A percentile compares a stretch with the other conserved stretches of the same genome.
These are phyloP conservation scores for Pythium sp. DNA, from an alignment of 352 stramenopile genomes.

Conservation along the genomic window DNA sequence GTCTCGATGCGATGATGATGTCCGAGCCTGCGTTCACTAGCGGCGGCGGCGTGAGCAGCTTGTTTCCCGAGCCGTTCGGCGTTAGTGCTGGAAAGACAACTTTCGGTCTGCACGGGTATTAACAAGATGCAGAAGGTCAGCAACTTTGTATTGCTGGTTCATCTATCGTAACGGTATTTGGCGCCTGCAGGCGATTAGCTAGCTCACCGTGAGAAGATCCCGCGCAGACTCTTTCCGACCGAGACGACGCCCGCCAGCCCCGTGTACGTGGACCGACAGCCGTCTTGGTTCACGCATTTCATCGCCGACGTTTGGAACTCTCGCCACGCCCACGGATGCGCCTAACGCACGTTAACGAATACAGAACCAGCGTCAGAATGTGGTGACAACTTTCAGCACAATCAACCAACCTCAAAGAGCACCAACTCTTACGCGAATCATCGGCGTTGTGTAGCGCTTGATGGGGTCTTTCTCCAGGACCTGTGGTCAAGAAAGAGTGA, in stretches of 20 bases:
- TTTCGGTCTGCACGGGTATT: conserved; percentile 9
- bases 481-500: conserved; percentile 20
- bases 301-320: conserved; percentile 71
- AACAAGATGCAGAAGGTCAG: neutral
- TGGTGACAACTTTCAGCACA: neutral
- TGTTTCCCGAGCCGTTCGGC: neutral
- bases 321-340: conserved; percentile 66
- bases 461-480: conserved; percentile 74
- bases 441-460: conserved; percentile 53
- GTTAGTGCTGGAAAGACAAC: conserved; percentile 20
- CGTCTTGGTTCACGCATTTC: conserved; percentile 64
- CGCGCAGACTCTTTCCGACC: conserved; percentile 57
- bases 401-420: neutral
- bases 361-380: neutral
- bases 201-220: conserved; percentile 46
- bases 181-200: neutral
- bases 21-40: neutral
- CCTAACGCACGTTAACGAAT: conserved; percentile 19
- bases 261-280: conserved; percentile 37
- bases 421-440: conserved; percentile 56
- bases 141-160: neutral
- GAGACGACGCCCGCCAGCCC: conserved; percentile 41
- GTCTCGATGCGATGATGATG: conserved; percentile 11
- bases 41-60: neutral
- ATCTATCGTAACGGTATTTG: neutral